Conservation (phyloP, 164 flowering plant species). For the Aristolochia californica region DNA sequence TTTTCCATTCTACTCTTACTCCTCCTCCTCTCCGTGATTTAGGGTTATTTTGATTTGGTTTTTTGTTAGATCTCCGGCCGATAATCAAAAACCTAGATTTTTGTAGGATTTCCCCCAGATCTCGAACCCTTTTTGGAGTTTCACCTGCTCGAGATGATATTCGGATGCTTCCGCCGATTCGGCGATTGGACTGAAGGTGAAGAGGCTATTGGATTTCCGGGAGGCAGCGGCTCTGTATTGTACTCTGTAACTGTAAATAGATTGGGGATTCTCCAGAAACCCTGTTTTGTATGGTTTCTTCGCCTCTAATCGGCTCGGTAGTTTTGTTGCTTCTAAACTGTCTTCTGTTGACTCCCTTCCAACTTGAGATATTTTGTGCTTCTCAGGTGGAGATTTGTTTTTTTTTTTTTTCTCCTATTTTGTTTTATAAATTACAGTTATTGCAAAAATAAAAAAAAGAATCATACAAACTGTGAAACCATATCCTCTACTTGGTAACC, state of each 20-base stretch:
- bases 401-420: background rate
- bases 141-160: no score
- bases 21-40: slow-evolving; percentile 28
- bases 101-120: no score
- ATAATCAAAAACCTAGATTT: no score
- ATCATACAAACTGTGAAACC: background rate
- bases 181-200: no score
- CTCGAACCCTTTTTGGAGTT: no score
- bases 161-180: no score
- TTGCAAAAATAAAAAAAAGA: background rate
- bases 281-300: background rate
- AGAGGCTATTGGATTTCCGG: background rate
- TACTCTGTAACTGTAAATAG: slow-evolving; percentile 5
- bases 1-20: slow-evolving; percentile 13
- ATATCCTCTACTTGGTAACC: background rate
- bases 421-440: background rate
- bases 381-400: slow-evolving; percentile 5
- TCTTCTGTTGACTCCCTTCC: background rate
- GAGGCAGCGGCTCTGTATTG: background rate
- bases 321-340: background rate
- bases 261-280: background rate
- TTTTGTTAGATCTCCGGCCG: no score
- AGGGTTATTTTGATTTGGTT: background rate
- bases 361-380: slow-evolving; percentile 5
- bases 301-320: background rate